phyloP scores from a whole-genome alignment of 768 basidiomycete genomes.

The Calocybe cyanea region DNA sequence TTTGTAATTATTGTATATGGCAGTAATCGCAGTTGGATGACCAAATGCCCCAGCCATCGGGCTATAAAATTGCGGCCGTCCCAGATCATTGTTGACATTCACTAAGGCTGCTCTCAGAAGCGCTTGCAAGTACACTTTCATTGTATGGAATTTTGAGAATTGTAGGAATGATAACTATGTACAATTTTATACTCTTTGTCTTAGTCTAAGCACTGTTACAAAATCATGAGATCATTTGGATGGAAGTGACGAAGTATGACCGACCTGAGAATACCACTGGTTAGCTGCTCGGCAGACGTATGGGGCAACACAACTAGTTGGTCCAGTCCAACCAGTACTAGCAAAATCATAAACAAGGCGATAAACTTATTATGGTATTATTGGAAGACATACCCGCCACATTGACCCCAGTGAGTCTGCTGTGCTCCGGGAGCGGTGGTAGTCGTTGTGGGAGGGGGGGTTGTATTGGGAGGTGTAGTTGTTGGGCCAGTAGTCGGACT shows the following conservation, averaged over 20 bases:
- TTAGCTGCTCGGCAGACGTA: conserved; percentile 19
- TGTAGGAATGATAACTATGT: no score
- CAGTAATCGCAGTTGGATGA: no score
- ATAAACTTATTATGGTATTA: not conserved
- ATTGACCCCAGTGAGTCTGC: conserved; percentile 21
- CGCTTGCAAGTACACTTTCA: no score
- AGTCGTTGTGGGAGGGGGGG: conserved; percentile 15
- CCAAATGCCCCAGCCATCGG: no score
- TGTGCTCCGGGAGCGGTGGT: conserved; percentile 11
- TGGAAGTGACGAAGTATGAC: not conserved
- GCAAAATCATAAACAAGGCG: not conserved
- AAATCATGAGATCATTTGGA: no score
- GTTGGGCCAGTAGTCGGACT: conserved; percentile 15
- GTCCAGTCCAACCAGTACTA: conserved; percentile 27
- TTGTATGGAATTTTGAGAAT: no score
- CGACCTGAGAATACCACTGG: conserved; percentile 22
- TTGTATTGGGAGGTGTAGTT: conserved; percentile 14
- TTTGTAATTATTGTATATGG: no score
- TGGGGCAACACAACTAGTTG: conserved; percentile 19
- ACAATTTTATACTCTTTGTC: no score
- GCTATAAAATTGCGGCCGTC: no score
- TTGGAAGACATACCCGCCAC: conserved; percentile 17
- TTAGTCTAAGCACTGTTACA: no score
- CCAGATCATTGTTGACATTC: no score
- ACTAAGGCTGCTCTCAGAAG: no score